Base-by-base conservation (phyloP, 495 filamentous ascomycete species). In the Hypoxylon perforatum region DNA sequence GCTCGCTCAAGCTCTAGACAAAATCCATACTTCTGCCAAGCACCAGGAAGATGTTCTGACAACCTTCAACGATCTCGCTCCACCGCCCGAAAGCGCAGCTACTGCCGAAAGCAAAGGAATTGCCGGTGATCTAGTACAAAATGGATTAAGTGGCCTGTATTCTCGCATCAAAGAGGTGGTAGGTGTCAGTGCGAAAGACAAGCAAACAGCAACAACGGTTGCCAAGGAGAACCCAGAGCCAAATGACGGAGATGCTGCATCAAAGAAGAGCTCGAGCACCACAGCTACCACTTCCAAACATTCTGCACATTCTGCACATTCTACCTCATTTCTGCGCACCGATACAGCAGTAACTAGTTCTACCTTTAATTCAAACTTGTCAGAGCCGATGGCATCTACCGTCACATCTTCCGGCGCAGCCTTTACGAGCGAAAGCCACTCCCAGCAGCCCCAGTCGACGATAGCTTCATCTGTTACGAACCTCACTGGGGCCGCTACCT, bases 1-100 rank as follows among this genome's bases (percentile, higher is more conserved):
- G 14, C 83, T 93, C 17, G 84, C 90, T 17, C 85, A 91, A 55
- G 83, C 90, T 12, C 85, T 97, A 33, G 91, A 95, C 75, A 87
- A 91, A 53, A 96, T 97, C 33, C 93, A 97, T 77, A 91, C 78
- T 14, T 82, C 90, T 18, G 92, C 93, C 5, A 94, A 90, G 66
- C 91, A 91, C 63, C 90, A 91, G 11, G 90, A 89, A 30, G 83
- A 18, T 44, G 15, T 85, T 33, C 80, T 96, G 11, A 97, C 92
- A 9, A 92, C 91, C 17, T 97, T 97, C 78, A 93, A 94, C 76
- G 93, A 96, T 48, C 92, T 95, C 57, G 90, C 82, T 10, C 85
- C 81, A 47, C 89, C 78, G 61, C 91, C 79, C 53, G 85, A 75
- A 44, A 81, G 65, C 55, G 77, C 64, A 75, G 80, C 86, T 3